These are phyloP conservation scores for Peniophora sp. DNA, from an alignment of 1,284 basidiomycete species.

Conservation along the genomic window DNA sequence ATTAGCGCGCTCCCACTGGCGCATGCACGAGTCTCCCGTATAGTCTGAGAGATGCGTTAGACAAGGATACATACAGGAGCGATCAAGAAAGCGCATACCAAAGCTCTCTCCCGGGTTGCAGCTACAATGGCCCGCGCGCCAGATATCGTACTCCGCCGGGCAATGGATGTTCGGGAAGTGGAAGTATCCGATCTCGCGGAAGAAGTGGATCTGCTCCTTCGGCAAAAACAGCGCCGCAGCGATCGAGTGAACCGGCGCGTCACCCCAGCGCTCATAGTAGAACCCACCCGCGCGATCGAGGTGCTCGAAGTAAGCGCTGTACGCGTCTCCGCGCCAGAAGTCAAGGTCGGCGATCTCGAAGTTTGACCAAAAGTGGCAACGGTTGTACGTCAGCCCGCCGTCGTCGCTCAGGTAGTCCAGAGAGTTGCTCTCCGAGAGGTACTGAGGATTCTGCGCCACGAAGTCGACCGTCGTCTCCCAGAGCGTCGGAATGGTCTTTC, in stretches of 20 bases:
- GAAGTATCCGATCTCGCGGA: slow-evolving; percentile 54
- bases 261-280: slow-evolving; percentile 78
- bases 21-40: slow-evolving; percentile 42
- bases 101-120: slow-evolving; percentile 35
- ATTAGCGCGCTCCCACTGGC: slow-evolving; percentile 30
- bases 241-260: slow-evolving; percentile 77
- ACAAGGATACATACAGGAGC: not conserved
- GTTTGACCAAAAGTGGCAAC: slow-evolving; percentile 77
- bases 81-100: slow-evolving; percentile 25
- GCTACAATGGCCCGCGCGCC: slow-evolving; percentile 35
- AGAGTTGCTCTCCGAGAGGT: slow-evolving; percentile 57
- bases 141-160: slow-evolving; percentile 31
- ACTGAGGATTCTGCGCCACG: slow-evolving; percentile 49
- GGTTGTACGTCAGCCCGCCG: slow-evolving; percentile 56
- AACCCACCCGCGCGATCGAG: slow-evolving; percentile 71
- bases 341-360: slow-evolving; percentile 71
- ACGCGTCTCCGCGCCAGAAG: slow-evolving; percentile 54
- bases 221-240: slow-evolving; percentile 58
- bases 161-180: slow-evolving; percentile 46
- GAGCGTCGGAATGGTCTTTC: slow-evolving; percentile 65
- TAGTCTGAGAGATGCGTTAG: slow-evolving; percentile 26
- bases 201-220: slow-evolving; percentile 63
- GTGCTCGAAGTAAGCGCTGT: slow-evolving; percentile 65
- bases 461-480: slow-evolving; percentile 55
- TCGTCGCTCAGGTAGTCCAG: slow-evolving; percentile 66